Evolutionary conservation across 345 rosid genomes (phyloP), one percentile per base, ranked within the genome.

Genomic region (Salix koriyanagi): DNA sequence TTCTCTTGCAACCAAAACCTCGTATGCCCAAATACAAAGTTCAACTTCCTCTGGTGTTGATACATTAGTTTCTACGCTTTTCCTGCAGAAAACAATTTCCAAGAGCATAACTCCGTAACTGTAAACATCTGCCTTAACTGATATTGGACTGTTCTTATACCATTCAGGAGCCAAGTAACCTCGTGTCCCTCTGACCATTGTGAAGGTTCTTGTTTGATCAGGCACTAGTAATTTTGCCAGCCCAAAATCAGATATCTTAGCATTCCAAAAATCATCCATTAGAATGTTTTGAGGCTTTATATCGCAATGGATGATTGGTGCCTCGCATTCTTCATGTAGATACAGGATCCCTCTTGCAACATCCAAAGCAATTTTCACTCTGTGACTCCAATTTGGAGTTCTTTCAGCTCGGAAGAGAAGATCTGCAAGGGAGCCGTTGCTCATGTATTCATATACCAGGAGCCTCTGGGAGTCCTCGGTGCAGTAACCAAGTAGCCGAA

Each of bases 131-230:
- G 76, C 73, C 41, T 66, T 80, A 4, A 76, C 83, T 54, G 80
- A 56, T 65, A 75, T 65, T 14, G 82, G 79, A 5, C 32, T 14
- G 2, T 61, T 79, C 58, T 26, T 74, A 1, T 28, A 61, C 82
- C 82, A 79, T 65, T 79, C 82, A 19, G 82, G 82, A 19, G 78
- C 48, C 42, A 75, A 32, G 5, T 86, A 86, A 18, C 86, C 87
- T 32, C 80, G 76, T 2, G 84, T 84, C 21, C 87, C 89, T 70
- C 83, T 72, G 3, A 80, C 64, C 5, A 41, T 41, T 1, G 85
- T 81, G 34, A 69, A 61, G 34, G 81, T 72, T 16, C 64, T 76
- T 11, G 77, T 77, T 71, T 83, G 79, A 32, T 83, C 80, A 2
- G 76, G 77, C 77, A 21, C 62, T 19, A 83, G 13, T 52, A 80